Evolutionary conservation across 768 basidiomycete genomes (phyloP).

Genomic region (Holtermanniella nyarrowii): DNA sequence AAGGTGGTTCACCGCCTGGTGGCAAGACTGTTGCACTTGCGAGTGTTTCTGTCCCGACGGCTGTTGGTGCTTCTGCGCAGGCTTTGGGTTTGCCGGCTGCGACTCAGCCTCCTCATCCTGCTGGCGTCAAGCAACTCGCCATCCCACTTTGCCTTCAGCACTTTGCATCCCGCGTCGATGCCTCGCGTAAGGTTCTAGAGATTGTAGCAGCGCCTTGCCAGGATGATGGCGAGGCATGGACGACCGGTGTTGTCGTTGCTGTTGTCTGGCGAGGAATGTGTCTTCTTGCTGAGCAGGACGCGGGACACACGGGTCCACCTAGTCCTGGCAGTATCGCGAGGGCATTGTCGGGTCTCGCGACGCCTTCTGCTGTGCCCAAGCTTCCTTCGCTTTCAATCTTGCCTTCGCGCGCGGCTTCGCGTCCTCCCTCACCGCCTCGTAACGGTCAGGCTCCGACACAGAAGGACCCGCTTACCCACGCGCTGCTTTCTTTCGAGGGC

Average conservation of each 20-base stretch:
- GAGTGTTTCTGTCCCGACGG: slow-evolving; percentile 17
- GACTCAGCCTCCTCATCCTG: not conserved
- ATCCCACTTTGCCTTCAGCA: slow-evolving; percentile 35
- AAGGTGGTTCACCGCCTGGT: slow-evolving; percentile 29
- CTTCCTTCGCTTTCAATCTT: slow-evolving; percentile 32
- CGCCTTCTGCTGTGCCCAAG: slow-evolving; percentile 27
- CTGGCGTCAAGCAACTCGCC: slow-evolving; percentile 11
- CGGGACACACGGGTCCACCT: slow-evolving; percentile 23
- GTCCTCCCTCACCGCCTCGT: slow-evolving; percentile 36
- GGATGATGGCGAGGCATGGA: slow-evolving; percentile 40
- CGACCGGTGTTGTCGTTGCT: slow-evolving; percentile 38
- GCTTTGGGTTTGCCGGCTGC: not conserved
- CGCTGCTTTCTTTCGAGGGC: slow-evolving; percentile 35
- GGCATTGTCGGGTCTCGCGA: slow-evolving; percentile 27
- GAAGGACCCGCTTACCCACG: slow-evolving; percentile 25
- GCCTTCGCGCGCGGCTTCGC: slow-evolving; percentile 35
- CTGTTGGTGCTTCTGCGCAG: not conserved
- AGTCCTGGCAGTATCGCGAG: slow-evolving; percentile 28
- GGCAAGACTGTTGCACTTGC: slow-evolving; percentile 27
- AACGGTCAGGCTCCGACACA: slow-evolving; percentile 1
- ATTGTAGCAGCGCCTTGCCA: slow-evolving; percentile 31
- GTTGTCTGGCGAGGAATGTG: slow-evolving; percentile 39
- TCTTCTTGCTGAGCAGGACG: slow-evolving; percentile 26
- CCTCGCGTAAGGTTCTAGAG: slow-evolving; percentile 33
- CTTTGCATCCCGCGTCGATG: slow-evolving; percentile 35